Conservation (phyloP, 306 rosid species). For the Hylodesmum podocarpum region DNA sequence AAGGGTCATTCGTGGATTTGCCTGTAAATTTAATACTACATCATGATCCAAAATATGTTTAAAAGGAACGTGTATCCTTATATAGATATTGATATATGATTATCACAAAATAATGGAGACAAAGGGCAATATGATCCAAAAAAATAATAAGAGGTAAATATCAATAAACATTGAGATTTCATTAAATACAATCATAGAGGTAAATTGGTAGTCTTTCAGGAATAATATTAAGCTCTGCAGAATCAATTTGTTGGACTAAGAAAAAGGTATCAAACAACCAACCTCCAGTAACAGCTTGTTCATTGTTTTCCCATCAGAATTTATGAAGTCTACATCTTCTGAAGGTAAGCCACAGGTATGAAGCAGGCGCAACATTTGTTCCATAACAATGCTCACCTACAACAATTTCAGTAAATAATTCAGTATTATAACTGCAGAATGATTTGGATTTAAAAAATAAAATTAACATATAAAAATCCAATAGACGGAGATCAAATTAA, state of each 20-base stretch:
- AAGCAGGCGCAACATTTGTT: slow-evolving; percentile 91
- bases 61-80: neutral
- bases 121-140: neutral
- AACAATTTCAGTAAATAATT: slow-evolving; percentile 24
- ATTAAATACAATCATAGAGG: neutral
- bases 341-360: slow-evolving; percentile 84
- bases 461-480: neutral
- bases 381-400: slow-evolving; percentile 99
- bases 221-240: neutral
- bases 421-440: neutral
- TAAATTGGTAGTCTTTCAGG: slow-evolving; percentile 10
- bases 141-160: neutral
- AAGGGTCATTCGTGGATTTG: slow-evolving; percentile 88
- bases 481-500: neutral
- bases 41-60: neutral
- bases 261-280: slow-evolving; percentile 26
- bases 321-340: slow-evolving; percentile 88
- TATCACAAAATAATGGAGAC: neutral
- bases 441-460: neutral
- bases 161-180: slow-evolving; percentile 23
- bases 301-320: slow-evolving; percentile 93
- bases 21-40: slow-evolving; percentile 50
- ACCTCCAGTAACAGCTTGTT: slow-evolving; percentile 86
- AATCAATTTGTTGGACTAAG: neutral
- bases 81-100: neutral